Evolutionary conservation across 169 alveolate species (phyloP).

Genomic region (Babesia divergens): DNA sequence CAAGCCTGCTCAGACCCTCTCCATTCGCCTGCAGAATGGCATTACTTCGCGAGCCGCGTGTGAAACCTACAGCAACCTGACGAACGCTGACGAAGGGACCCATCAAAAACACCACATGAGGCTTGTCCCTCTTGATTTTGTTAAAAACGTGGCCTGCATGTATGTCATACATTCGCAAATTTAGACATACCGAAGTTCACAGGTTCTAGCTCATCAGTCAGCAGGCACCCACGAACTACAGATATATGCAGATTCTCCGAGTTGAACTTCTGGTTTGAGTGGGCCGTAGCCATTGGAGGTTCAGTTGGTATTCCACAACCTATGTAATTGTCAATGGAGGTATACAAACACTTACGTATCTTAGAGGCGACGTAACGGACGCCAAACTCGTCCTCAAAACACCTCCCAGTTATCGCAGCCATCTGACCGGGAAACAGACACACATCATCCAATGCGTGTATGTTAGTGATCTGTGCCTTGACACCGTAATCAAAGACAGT

Average conservation of each 20-base stretch:
- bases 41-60: not conserved
- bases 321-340: no score
- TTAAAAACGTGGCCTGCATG: slow-evolving; percentile 39
- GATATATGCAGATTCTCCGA: slow-evolving; percentile 55
- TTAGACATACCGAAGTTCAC: slow-evolving; percentile 38
- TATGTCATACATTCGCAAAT: not conserved
- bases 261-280: slow-evolving; percentile 22
- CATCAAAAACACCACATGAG: slow-evolving; percentile 59
- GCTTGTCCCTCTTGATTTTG: slow-evolving; percentile 52
- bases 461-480: slow-evolving; percentile 51
- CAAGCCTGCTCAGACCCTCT: slow-evolving; percentile 32
- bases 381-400: slow-evolving; percentile 59
- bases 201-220: slow-evolving; percentile 52
- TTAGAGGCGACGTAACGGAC: slow-evolving; percentile 53
- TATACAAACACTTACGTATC: slow-evolving; percentile 11
- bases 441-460: slow-evolving; percentile 39
- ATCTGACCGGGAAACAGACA: slow-evolving; percentile 67
- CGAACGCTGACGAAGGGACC: slow-evolving; percentile 64
- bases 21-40: slow-evolving; percentile 31
- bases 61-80: slow-evolving; percentile 48
- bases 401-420: slow-evolving; percentile 63
- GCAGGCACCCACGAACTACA: slow-evolving; percentile 42
- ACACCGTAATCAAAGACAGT: slow-evolving; percentile 46
- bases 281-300: slow-evolving; percentile 25
- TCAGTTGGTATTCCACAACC: slow-evolving; percentile 64